Evolutionary conservation across 2,329 filamentous ascomycete genomes (phyloP), one percentile per base, ranked within the genome.

Genomic region (Fusarium subtropicale): DNA sequence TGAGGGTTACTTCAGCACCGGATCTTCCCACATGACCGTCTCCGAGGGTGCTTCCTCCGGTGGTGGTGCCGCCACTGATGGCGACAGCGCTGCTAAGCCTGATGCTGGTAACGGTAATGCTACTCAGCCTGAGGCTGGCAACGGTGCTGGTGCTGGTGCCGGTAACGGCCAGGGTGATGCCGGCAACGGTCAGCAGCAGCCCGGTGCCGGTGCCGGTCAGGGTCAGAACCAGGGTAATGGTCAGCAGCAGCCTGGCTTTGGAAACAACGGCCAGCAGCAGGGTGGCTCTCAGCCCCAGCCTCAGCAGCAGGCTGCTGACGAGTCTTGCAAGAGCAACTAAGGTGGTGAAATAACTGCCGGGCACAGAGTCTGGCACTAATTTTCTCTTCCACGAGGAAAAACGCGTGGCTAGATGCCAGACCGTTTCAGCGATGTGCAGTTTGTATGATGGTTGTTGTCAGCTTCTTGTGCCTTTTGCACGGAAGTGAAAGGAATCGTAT

Each of bases 1-100:
- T 2, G 86, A 87, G 75, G 85, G 84, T 13, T 86, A 86, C 75
- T 76, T 79, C 60, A 85, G 84, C 77, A 81, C 78, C 59, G 85
- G 86, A 4, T 79, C 77, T 52, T 79, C 85, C 38, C 76, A 73
- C 52, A 85, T 87, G 60, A 85, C 80, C 33, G 83, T 86, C 12
- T 71, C 68, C 18, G 65, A 61, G 46, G 60, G 38, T 42, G 42
- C 60, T 62, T 62, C 60, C 22, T 24, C 42, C 26, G 58, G 53
- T 6, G 53, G 57, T 24, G 53, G 28, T 36, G 36, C 33, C 2
- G 16, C 58, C 20, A 44, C 58, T 44, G 36, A 44, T 8, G 38
- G 45, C 24, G 42, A 57, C 34, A 52, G 28, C 34, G 16, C 48
- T 4, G 24, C 28, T 34, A 22, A 59, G 1, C 38, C 52, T 15